Conservation (phyloP, 2,329 filamentous ascomycete species). For the Beauveria brongniartii region DNA sequence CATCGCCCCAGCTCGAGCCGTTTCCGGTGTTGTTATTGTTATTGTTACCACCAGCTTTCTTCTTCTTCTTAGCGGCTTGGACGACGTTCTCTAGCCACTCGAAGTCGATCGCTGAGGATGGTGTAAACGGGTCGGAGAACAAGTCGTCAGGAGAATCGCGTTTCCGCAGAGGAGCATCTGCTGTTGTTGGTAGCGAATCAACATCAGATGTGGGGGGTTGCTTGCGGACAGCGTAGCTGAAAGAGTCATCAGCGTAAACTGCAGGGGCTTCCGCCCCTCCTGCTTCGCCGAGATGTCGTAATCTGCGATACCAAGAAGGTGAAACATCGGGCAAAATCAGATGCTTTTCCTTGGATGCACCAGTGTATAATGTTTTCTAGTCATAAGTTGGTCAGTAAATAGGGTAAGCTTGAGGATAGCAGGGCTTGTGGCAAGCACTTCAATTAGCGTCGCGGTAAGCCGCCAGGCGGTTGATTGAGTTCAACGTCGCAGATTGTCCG, state of each 20-base stretch:
- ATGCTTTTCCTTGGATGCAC: not conserved
- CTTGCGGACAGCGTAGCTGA: not conserved
- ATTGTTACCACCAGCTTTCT: slow-evolving; percentile 6
- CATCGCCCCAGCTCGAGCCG: slow-evolving; percentile 12
- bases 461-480: not conserved
- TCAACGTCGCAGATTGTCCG: not conserved
- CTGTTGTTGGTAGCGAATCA: not conserved
- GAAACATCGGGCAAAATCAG: slow-evolving; percentile 9
- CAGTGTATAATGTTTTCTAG: not conserved
- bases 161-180: not conserved
- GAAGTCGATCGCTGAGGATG: slow-evolving; percentile 18
- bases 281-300: slow-evolving; percentile 2
- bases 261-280: not conserved
- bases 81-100: slow-evolving; percentile 14
- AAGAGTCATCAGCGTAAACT: not conserved
- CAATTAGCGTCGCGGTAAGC: not conserved
- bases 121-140: slow-evolving; percentile 15
- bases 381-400: not conserved
- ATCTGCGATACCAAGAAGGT: slow-evolving; percentile 5
- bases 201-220: not conserved
- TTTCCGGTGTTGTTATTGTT: slow-evolving; percentile 8
- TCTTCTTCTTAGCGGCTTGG: slow-evolving; percentile 17
- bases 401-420: not conserved
- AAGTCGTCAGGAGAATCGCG: slow-evolving; percentile 9
- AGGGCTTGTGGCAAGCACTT: not conserved